Evolutionary conservation across 257 asterid genomes (phyloP), one percentile per base, ranked within the genome.

Genomic region (Ilex aquifolium): DNA sequence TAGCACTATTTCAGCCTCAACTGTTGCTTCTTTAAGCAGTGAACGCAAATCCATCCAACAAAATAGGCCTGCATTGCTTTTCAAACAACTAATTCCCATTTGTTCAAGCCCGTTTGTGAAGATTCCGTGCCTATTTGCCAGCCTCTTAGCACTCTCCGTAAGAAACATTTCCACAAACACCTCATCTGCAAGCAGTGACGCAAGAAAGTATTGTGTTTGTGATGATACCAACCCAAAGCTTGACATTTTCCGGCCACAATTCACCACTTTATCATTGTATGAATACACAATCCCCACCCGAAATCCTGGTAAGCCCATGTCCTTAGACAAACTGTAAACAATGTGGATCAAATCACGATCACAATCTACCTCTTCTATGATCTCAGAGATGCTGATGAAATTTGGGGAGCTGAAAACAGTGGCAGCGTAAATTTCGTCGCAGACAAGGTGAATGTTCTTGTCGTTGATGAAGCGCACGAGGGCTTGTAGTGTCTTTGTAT

Each of bases 401-500:
- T 65, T 68, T 0, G 96, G 91, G 70, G 73, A 57, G 73, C 56
- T 61, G 71, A 90, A 90, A 32, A 87, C 96, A 0, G 97, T 90
- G 77, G 91, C 95, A 7, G 97, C 84, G 74, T 90, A 90, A 52
- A 90, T 88, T 29, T 90, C 97, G 51, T 90, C 97, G 74, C 91
- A 83, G 15, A 90, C 75, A 0, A 88, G 58, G 75, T 90, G 97
- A 60, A 90, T 85, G 14, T 73, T 67, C 13, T 88, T 80, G 21
- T 72, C 75, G 17, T 72, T 63, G 32, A 62, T 75, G 82, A 90
- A 90, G 39, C 10, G 42, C 1, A 85, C 57, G 0, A 83, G 67
- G 10, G 79, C 85, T 10, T 39, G 36, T 21, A 90, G 30, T 5
- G 93, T 74, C 7, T 82, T 80, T 12, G 72, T 69, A 72, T 85